These are phyloP conservation scores for Tillandsia leiboldiana DNA, from an alignment of 176 grass and related monocot species.

Conservation along the genomic window DNA sequence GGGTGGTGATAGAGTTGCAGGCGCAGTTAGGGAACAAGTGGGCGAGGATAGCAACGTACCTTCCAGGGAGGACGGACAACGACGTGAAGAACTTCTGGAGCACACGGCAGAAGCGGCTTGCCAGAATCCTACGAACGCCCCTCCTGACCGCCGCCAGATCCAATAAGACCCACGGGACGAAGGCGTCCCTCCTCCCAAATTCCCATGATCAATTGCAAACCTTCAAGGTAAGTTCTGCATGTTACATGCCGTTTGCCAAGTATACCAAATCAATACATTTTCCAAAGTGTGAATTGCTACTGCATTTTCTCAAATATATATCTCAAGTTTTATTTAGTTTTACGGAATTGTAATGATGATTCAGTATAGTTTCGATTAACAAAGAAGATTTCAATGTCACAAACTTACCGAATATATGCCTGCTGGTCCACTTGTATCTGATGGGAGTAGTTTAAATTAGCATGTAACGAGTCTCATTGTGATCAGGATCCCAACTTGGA, in stretches of 20 bases:
- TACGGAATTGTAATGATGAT: no score
- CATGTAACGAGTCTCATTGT: not conserved
- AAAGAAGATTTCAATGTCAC: no score
- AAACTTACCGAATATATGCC: no score
- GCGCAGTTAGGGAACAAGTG: conserved; percentile 80
- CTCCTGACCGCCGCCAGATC: conserved; percentile 8
- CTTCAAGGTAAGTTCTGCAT: conserved; percentile 9
- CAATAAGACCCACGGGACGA: conserved; percentile 16
- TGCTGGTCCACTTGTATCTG: no score
- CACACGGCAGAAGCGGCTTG: conserved; percentile 59
- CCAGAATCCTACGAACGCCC: conserved; percentile 37
- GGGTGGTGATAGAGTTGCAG: conserved; percentile 52
- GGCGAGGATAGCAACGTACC: conserved; percentile 67
- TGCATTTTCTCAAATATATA: no score
- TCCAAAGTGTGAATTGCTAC: no score
- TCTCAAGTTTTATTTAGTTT: no score
- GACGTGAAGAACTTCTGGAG: conserved; percentile 97
- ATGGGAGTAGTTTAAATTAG: not conserved
- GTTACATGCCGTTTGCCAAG: no score
- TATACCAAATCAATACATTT: no score
- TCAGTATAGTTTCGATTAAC: no score
- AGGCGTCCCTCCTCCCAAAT: not conserved
- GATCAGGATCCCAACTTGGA: conserved; percentile 18
- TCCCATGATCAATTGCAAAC: not conserved
- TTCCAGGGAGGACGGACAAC: conserved; percentile 71